Evolutionary conservation across 306 rosid genomes (phyloP).

Genomic region (Cyamopsis tetragonoloba): DNA sequence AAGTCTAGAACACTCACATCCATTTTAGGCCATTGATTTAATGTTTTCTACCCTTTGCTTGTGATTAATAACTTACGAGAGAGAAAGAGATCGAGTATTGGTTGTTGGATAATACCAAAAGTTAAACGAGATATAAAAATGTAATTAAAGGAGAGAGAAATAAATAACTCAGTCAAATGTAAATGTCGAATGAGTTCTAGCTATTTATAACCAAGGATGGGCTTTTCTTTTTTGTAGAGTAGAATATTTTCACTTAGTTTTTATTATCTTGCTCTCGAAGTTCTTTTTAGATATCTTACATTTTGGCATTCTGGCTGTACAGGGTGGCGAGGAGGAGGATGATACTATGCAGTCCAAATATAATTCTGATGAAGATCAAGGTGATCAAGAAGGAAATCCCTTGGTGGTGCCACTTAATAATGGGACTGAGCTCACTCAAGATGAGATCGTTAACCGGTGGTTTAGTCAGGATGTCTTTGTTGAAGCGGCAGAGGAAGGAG

Average conservation of each 20-base stretch:
- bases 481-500: conserved; percentile 76
- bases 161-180: too few species aligned
- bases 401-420: conserved; percentile 76
- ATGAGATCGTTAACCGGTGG: conserved; percentile 77
- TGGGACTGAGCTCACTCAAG: conserved; percentile 58
- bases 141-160: too few species aligned
- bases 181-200: too few species aligned
- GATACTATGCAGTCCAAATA: conserved; percentile 47
- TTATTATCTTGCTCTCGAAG: neutral
- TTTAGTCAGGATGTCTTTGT: conserved; percentile 86
- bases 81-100: too few species aligned
- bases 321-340: conserved; percentile 60
- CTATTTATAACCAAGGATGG: too few species aligned
- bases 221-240: neutral
- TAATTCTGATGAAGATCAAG: conserved; percentile 72
- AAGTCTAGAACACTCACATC: too few species aligned
- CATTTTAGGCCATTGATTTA: too few species aligned
- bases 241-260: neutral
- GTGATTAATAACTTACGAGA: too few species aligned
- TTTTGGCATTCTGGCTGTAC: conserved; percentile 40
- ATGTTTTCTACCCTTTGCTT: too few species aligned
- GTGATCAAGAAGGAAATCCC: conserved; percentile 69
- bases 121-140: too few species aligned
- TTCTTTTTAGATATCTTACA: too few species aligned
- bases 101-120: too few species aligned